phyloP scores from a whole-genome alignment of 1,139 yeast genomes.

The Protomyces macrosporus region DNA sequence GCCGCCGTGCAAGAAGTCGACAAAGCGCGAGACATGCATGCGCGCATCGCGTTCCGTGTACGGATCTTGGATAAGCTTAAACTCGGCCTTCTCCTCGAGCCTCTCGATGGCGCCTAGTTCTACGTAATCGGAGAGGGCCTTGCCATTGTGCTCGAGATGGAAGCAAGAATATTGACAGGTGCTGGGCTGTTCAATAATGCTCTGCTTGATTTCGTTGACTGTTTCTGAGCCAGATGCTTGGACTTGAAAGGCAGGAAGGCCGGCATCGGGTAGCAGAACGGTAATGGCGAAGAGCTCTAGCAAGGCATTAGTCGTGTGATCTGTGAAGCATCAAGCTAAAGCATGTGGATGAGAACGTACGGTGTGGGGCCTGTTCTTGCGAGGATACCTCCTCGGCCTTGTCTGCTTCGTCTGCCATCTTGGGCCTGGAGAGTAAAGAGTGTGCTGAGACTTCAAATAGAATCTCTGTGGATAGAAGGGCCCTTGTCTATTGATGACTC shows the following conservation, averaged over 20 bases:
- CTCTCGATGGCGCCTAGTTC: conserved; percentile 36
- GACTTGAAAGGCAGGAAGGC: conserved; percentile 8
- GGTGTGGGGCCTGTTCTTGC: not conserved
- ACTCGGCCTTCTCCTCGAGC: conserved; percentile 35
- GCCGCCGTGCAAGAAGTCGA: conserved; percentile 47
- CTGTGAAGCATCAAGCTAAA: no score
- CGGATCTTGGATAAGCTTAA: conserved; percentile 41
- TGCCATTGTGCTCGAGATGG: conserved; percentile 44
- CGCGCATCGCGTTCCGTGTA: conserved; percentile 48
- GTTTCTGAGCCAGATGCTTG: conserved; percentile 42
- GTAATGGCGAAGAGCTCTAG: conserved; percentile 11
- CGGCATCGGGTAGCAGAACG: conserved; percentile 5
- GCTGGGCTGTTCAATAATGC: conserved; percentile 51
- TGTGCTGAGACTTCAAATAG: no score
- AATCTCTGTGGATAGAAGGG: no score
- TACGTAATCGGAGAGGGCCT: conserved; percentile 38
- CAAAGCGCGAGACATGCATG: conserved; percentile 46
- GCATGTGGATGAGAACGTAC: not conserved
- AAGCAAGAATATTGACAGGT: conserved; percentile 61
- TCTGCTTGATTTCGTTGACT: conserved; percentile 55
- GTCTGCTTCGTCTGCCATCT: no score
- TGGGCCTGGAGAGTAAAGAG: no score
- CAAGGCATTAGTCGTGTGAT: not conserved
- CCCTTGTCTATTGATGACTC: no score
- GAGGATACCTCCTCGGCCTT: no score